These are phyloP conservation scores for Chaetomiaceae sp. DNA, from an alignment of 2,329 filamentous ascomycete genomes.

Conservation along the genomic window DNA sequence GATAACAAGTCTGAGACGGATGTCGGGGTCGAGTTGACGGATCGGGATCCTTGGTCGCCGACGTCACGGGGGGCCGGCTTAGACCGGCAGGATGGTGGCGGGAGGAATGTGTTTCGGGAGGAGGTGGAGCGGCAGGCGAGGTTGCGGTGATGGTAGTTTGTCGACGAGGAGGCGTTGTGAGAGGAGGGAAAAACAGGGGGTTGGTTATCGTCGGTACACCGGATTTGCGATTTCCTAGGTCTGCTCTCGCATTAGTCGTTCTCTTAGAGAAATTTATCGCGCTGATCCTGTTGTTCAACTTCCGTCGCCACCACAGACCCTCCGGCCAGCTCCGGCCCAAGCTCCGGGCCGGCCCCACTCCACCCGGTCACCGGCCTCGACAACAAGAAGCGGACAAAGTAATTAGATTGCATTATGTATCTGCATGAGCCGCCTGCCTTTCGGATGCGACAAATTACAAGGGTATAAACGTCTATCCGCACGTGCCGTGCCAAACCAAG, in stretches of 20 bases:
- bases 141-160: neutral
- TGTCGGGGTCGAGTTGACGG: constrained; percentile 29
- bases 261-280: too few relatives aligned
- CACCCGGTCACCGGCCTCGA: too few relatives aligned
- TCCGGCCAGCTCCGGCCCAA: too few relatives aligned
- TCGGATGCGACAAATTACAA: too few relatives aligned
- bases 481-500: neutral
- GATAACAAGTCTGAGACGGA: constrained; percentile 19
- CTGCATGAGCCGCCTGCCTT: constrained; percentile 1
- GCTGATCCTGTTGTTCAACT: too few relatives aligned
- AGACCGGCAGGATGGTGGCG: too few relatives aligned
- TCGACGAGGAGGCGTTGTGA: neutral
- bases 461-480: constrained; percentile 10
- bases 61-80: constrained; percentile 17
- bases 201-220: too few relatives aligned
- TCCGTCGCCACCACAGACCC: too few relatives aligned
- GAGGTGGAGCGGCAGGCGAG: constrained; percentile 34
- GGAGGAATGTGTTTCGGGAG: constrained; percentile 35
- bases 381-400: neutral
- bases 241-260: too few relatives aligned
- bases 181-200: too few relatives aligned
- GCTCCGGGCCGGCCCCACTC: too few relatives aligned
- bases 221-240: too few relatives aligned
- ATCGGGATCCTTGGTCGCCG: constrained; percentile 31
- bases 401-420: constrained; percentile 15